Percentiles rank a stretch among this genome's conserved stretches.
Evolutionary conservation across 176 grass and related monocot species (phyloP).

Genomic region (Oryza meridionalis): DNA sequence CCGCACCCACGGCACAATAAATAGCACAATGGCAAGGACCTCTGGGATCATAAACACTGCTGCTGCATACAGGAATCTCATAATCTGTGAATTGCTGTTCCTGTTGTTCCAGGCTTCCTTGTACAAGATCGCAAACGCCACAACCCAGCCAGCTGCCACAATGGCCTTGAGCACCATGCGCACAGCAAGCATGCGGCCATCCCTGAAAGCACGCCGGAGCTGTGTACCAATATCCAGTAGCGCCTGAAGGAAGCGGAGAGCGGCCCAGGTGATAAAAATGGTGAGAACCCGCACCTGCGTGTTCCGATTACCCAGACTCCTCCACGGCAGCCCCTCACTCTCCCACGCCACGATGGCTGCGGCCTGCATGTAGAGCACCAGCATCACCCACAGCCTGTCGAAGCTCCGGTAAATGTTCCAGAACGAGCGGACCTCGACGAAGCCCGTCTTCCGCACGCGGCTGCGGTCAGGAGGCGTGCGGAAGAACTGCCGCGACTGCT

Average conservation of each 20-base stretch:
- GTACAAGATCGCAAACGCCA: slow-evolving; percentile 66
- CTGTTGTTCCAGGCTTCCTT: slow-evolving; percentile 57
- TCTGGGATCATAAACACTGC: slow-evolving; percentile 73
- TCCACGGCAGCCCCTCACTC: slow-evolving; percentile 61
- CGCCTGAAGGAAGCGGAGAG: slow-evolving; percentile 78
- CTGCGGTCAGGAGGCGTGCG: slow-evolving; percentile 53
- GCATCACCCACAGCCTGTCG: slow-evolving; percentile 92
- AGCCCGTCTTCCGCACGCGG: slow-evolving; percentile 85
- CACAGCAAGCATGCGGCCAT: slow-evolving; percentile 56
- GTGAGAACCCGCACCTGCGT: slow-evolving; percentile 57
- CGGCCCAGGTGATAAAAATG: slow-evolving; percentile 91
- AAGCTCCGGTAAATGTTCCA: slow-evolving; percentile 91
- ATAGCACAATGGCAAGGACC: slow-evolving; percentile 63
- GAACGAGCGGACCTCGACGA: slow-evolving; percentile 90
- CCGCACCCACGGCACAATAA: slow-evolving; percentile 81
- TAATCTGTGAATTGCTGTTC: slow-evolving; percentile 46
- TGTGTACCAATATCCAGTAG: slow-evolving; percentile 83
- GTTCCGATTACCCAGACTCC: slow-evolving; percentile 40
- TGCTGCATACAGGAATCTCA: slow-evolving; percentile 62
- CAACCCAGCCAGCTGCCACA: slow-evolving; percentile 66
- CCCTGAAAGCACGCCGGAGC: slow-evolving; percentile 70
- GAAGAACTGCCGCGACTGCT: slow-evolving; percentile 76
- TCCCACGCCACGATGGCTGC: slow-evolving; percentile 76
- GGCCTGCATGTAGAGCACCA: slow-evolving; percentile 77
- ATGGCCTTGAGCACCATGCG: slow-evolving; percentile 89